phyloP scores from a whole-genome alignment of 2,329 filamentous ascomycete genomes.

The Colletotrichum sublineola region DNA sequence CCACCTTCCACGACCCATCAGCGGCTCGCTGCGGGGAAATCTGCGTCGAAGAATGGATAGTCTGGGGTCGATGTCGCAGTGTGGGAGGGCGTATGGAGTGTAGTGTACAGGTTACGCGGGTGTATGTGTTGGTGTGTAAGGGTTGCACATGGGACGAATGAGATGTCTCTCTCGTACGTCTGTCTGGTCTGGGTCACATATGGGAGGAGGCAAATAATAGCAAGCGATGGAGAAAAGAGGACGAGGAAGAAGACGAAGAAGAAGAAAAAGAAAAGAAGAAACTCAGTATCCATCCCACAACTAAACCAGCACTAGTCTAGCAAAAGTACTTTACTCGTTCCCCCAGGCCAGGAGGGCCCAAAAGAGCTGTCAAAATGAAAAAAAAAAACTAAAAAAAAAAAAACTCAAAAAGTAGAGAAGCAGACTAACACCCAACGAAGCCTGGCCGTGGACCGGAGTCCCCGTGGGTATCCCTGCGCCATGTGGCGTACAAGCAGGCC shows the following conservation, averaged over 20 bases:
- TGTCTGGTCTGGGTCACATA: conserved; percentile 5
- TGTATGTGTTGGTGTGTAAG: conserved; percentile 47
- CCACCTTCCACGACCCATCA: conserved; percentile 39
- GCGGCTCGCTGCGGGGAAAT: conserved; percentile 36
- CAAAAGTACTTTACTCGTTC: not conserved
- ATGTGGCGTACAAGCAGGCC: conserved; percentile 20
- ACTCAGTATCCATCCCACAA: not conserved
- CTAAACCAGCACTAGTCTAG: not conserved
- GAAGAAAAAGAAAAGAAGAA: not conserved
- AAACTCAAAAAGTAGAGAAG: not conserved
- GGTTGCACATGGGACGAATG: conserved; percentile 11
- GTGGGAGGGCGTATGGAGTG: not conserved
- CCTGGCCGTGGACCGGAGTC: conserved; percentile 14
- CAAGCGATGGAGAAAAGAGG: not conserved
- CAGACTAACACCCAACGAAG: not conserved
- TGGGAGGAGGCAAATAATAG: not conserved
- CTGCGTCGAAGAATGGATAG: conserved; percentile 21
- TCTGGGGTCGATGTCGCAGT: conserved; percentile 24
- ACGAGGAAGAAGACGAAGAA: not conserved
- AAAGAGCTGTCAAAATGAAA: not conserved
- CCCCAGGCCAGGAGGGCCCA: not conserved
- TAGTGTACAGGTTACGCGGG: not conserved
- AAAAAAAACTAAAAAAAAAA: not conserved
- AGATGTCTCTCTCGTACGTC: conserved; percentile 11
- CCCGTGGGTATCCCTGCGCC: conserved; percentile 36